These are phyloP conservation scores for Cubamyces lactineus DNA, from an alignment of 768 basidiomycete genomes.

Conservation along the genomic window DNA sequence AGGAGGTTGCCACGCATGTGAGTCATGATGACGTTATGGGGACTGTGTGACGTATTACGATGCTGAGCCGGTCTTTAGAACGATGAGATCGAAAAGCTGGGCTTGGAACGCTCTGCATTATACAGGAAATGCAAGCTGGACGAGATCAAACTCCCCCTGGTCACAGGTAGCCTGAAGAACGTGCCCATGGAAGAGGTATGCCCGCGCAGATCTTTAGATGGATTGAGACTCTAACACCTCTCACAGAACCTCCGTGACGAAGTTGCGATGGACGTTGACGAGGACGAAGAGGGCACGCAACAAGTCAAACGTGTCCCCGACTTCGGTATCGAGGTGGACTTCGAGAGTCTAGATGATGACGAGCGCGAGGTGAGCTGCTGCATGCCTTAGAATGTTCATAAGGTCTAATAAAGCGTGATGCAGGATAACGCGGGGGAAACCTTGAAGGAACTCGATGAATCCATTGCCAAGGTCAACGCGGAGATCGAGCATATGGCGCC, in stretches of 20 bases:
- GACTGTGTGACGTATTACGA: neutral
- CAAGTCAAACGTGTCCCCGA: constrained; percentile 71
- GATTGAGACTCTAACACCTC: neutral
- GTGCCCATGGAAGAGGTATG: constrained; percentile 95
- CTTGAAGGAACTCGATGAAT: constrained; percentile 73
- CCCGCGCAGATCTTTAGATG: neutral
- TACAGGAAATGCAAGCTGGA: constrained; percentile 95
- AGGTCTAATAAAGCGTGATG: neutral
- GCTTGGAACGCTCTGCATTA: constrained; percentile 80
- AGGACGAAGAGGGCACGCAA: constrained; percentile 82
- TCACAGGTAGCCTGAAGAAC: constrained; percentile 74
- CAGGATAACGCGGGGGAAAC: constrained; percentile 66
- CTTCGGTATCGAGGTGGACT: constrained; percentile 91
- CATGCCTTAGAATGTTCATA: neutral
- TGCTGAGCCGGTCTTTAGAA: constrained; percentile 47
- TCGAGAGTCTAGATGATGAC: constrained; percentile 71
- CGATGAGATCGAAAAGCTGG: constrained; percentile 89
- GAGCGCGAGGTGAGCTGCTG: constrained; percentile 59
- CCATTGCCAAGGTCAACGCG: constrained; percentile 65
- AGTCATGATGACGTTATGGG: constrained; percentile 25
- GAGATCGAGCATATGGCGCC: constrained; percentile 96
- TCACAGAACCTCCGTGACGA: constrained; percentile 77
- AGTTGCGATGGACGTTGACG: constrained; percentile 91
- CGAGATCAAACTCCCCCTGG: constrained; percentile 82
- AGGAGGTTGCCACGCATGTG: constrained; percentile 86